phyloP scores from a whole-genome alignment of 2,329 filamentous ascomycete genomes.

The Fragosphaeria purpurea region DNA sequence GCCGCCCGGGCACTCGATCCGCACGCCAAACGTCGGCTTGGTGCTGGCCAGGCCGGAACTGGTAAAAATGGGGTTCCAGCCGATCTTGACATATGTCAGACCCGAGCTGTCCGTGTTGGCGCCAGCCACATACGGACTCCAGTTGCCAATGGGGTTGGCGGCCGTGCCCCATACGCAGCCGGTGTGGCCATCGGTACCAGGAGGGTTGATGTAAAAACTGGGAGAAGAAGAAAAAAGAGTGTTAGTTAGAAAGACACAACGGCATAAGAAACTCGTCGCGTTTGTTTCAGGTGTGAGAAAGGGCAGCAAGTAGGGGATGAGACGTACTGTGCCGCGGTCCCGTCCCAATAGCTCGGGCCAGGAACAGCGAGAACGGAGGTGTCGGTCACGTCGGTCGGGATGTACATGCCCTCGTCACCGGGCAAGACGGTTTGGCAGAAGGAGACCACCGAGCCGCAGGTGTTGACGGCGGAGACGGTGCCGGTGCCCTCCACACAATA shows the following conservation, averaged over 20 bases:
- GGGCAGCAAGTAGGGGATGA: neutral
- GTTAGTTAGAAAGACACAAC: no score
- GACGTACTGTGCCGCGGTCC: constrained; percentile 64
- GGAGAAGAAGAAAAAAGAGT: neutral
- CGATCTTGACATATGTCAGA: constrained; percentile 63
- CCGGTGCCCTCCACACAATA: constrained; percentile 64
- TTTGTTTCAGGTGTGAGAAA: no score
- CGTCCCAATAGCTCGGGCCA: constrained; percentile 57
- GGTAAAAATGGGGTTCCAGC: constrained; percentile 67
- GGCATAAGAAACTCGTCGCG: neutral
- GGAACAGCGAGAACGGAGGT: constrained; percentile 59
- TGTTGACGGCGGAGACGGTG: constrained; percentile 55
- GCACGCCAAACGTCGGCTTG: constrained; percentile 56
- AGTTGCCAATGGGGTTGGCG: constrained; percentile 58
- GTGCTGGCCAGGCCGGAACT: constrained; percentile 41
- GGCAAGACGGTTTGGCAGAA: constrained; percentile 74
- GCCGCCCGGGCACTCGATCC: constrained; percentile 56
- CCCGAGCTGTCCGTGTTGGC: constrained; percentile 58
- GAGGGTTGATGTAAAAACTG: constrained; percentile 70
- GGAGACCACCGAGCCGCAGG: constrained; percentile 49
- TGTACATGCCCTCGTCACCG: constrained; percentile 73
- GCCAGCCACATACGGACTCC: constrained; percentile 67
- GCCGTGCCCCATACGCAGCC: constrained; percentile 64
- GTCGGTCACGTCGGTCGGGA: constrained; percentile 57
- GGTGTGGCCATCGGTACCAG: constrained; percentile 47